Conservation (phyloP, 805 yeast species). For the Yamadazyma phyllophila region DNA sequence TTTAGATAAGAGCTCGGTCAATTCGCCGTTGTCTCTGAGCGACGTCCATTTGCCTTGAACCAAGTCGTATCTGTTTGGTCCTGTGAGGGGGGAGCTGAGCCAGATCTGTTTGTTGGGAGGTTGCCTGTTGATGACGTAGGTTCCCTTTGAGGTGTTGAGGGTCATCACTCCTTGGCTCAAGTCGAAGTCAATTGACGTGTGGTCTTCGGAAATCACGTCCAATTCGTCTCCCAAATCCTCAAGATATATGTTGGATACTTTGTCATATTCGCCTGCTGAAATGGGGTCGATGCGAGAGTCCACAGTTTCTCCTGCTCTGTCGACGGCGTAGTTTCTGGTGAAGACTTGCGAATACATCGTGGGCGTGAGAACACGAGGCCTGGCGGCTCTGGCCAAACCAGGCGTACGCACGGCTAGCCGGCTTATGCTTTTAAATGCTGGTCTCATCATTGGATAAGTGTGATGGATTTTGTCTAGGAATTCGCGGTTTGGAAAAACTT, state of each 20-base stretch:
- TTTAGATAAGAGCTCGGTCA: constrained; percentile 32
- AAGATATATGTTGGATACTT: constrained; percentile 61
- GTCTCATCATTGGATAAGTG: constrained; percentile 4
- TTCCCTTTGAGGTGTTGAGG: constrained; percentile 63
- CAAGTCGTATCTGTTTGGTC: constrained; percentile 77
- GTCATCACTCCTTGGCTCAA: constrained; percentile 86
- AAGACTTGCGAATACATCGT: background rate
- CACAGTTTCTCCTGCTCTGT: constrained; percentile 14
- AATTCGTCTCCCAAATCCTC: constrained; percentile 66
- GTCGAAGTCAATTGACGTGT: constrained; percentile 71
- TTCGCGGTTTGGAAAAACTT: background rate
- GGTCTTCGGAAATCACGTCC: constrained; percentile 62
- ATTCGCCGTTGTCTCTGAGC: constrained; percentile 54
- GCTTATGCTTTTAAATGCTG: background rate
- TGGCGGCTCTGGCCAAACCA: too few relatives aligned
- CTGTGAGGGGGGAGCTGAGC: constrained; percentile 90
- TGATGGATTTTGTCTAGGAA: background rate
- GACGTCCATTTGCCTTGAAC: constrained; percentile 77
- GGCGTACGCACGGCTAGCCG: background rate
- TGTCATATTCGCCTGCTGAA: constrained; percentile 56
- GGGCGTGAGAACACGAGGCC: background rate
- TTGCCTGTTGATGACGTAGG: constrained; percentile 92
- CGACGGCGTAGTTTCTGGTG: constrained; percentile 12
- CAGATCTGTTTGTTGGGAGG: constrained; percentile 97
- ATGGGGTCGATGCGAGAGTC: constrained; percentile 46